Percentiles rank a stretch among this genome's conserved stretches.
Evolutionary conservation across 805 yeast species (phyloP).

Genomic region (Yarrowia deformans): DNA sequence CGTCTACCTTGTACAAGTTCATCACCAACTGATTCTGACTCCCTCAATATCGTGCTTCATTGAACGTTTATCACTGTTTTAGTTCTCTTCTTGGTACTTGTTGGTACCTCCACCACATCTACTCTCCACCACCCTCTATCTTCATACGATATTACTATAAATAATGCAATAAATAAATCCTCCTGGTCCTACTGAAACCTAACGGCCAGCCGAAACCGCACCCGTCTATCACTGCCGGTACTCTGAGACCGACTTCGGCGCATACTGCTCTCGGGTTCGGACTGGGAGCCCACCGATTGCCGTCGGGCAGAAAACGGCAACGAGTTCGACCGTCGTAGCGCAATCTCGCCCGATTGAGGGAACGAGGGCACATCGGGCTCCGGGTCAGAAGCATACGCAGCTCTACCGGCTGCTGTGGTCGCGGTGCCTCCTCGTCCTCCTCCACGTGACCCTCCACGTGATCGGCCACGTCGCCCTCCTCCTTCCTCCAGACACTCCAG

Average conservation of each 20-base stretch:
- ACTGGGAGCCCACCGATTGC: conserved; percentile 21
- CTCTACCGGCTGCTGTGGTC: not conserved
- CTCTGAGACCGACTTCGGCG: conserved; percentile 24
- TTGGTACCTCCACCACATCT: too few relatives aligned
- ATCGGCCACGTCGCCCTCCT: conserved; percentile 4
- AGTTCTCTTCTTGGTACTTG: too few relatives aligned
- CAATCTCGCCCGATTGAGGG: conserved; percentile 1
- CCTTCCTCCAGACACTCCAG: conserved; percentile 20
- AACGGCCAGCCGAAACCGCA: conserved; percentile 17
- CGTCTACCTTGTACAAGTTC: too few relatives aligned
- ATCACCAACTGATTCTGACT: too few relatives aligned
- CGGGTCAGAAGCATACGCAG: conserved; percentile 15
- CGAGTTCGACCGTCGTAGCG: conserved; percentile 17
- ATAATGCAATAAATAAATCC: conserved; percentile 31
- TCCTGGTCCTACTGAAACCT: conserved; percentile 7
- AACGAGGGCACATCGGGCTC: conserved; percentile 17
- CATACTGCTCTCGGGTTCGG: conserved; percentile 35
- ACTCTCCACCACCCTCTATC: not conserved
- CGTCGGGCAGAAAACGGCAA: conserved; percentile 20
- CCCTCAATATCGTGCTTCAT: too few relatives aligned
- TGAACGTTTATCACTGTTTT: too few relatives aligned
- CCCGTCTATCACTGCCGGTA: conserved; percentile 24
- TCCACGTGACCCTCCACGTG: conserved; percentile 10
- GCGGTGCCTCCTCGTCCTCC: not conserved
- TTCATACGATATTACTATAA: conserved; percentile 16